Evolutionary conservation across 2,329 filamentous ascomycete genomes (phyloP).

Genomic region (Bimuria novae-zelandiae): DNA sequence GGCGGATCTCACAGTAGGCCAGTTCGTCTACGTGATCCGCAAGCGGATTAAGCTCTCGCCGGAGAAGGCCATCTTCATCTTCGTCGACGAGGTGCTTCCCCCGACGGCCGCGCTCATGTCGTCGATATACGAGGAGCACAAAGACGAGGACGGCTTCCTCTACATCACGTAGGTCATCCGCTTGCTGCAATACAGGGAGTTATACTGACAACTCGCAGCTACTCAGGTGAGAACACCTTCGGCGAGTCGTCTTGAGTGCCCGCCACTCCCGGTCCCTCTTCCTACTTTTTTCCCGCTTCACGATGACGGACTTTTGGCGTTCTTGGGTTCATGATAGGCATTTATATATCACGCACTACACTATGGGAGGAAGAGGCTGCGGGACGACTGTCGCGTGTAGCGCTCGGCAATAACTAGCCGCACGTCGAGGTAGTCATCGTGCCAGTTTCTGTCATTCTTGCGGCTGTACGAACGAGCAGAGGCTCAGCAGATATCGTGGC

Average conservation of each 20-base stretch:
- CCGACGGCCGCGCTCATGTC: constrained; percentile 98
- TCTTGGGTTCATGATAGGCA: constrained; percentile 27
- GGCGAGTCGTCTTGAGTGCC: constrained; percentile 57
- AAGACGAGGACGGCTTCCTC: constrained; percentile 85
- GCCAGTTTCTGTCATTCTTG: not conserved
- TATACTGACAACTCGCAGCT: constrained; percentile 55
- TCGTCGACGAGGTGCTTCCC: constrained; percentile 96
- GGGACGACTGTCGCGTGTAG: not conserved
- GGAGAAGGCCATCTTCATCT: constrained; percentile 99
- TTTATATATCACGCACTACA: not conserved
- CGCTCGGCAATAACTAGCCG: constrained; percentile 1
- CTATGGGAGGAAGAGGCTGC: not conserved
- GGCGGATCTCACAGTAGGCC: constrained; percentile 94
- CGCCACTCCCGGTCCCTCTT: not conserved
- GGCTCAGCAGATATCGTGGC: not conserved
- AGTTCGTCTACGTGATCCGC: constrained; percentile 99
- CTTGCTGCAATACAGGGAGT: not conserved
- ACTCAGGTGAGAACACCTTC: constrained; percentile 99
- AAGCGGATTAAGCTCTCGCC: constrained; percentile 99
- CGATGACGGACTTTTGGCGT: constrained; percentile 29
- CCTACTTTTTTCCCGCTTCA: constrained; percentile 14
- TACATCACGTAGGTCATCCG: constrained; percentile 81
- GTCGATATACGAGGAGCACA: constrained; percentile 99
- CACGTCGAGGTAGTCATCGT: not conserved
- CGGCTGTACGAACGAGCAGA: not conserved